Base-by-base conservation (phyloP, 495 filamentous ascomycete genomes). In the Parmelia sp. region DNA sequence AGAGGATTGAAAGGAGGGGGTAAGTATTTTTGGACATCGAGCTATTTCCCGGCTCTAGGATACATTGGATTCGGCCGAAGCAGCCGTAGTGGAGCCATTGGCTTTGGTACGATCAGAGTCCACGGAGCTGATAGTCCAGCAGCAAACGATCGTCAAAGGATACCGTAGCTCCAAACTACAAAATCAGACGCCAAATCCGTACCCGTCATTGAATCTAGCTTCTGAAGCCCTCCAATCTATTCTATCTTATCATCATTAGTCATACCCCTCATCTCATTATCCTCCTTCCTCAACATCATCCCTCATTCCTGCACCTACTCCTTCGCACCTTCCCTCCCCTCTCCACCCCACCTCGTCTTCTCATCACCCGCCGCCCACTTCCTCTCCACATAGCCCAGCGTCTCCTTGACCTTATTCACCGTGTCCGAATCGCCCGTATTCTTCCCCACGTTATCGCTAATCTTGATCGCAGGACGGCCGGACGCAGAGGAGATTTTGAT, bases 371-470 rank as follows among this genome's bases (percentile, higher is more conserved):
- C 83, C 39, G 81, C 80, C 92, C 93, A 97, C 2, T 80, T 74
- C 71, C 88, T 88, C 74, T 97, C 94, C 25, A 86, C 76, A 67
- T 98, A 98, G 0, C 91, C 91, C 15, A 98, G 75, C 62, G 84
- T 78, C 69, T 83, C 77, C 84, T 98, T 98, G 44, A 97, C 93
- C 69, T 86, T 81, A 61, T 84, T 81, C 4, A 98, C 89, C 14
- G 86, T 91, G 36, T 77, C 80, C 69, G 83, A 82, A 68, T 96
- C 90, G 17, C 94, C 94, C 0, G 91, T 97, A 66, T 97, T 97
- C 81, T 98, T 98, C 49, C 92, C 91, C 70, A 90, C 82, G 71
- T 97, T 96, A 72, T 98, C 94, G 68, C 93, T 97, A 65, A 98
- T 91, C 80, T 98, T 98, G 69, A 98, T 83, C 0, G 92, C 91